Conservation (phyloP, 2,329 filamentous ascomycete species). For the Hypoxylon sp. region DNA sequence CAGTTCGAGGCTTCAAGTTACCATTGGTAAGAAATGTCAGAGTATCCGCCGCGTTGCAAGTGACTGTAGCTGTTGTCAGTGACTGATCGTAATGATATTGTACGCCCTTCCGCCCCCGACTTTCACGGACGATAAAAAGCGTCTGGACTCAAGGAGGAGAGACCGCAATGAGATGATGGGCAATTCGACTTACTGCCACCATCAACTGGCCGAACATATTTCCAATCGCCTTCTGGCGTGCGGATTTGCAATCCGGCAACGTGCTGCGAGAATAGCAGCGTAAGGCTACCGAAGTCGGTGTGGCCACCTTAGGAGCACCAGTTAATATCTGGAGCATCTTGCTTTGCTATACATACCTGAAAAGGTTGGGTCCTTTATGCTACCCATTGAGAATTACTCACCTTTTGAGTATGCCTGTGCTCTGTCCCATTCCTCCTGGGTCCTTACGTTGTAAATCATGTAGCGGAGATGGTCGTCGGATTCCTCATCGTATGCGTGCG, state of each 20-base stretch:
- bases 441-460: constrained; percentile 51
- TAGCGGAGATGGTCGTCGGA: constrained; percentile 52
- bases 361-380: background rate
- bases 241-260: constrained; percentile 67
- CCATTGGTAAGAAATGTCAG: constrained; percentile 60
- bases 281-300: constrained; percentile 58
- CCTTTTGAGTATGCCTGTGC: constrained; percentile 59
- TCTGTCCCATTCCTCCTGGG: constrained; percentile 53
- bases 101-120: background rate
- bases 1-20: constrained; percentile 54
- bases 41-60: constrained; percentile 65
- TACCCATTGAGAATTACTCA: background rate
- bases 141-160: background rate
- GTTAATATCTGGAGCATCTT: background rate
- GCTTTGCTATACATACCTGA: background rate
- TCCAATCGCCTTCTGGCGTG: constrained; percentile 60
- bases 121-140: too few species aligned
- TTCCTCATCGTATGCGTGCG: constrained; percentile 49
- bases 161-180: background rate
- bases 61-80: constrained; percentile 50
- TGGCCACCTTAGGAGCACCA: constrained; percentile 51
- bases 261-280: constrained; percentile 69
- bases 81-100: background rate
- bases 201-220: constrained; percentile 50
- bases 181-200: constrained; percentile 46